phyloP scores from a whole-genome alignment of 371 early-diverging fungal genomes.

The Homolaphlyctis polyrhiza region DNA sequence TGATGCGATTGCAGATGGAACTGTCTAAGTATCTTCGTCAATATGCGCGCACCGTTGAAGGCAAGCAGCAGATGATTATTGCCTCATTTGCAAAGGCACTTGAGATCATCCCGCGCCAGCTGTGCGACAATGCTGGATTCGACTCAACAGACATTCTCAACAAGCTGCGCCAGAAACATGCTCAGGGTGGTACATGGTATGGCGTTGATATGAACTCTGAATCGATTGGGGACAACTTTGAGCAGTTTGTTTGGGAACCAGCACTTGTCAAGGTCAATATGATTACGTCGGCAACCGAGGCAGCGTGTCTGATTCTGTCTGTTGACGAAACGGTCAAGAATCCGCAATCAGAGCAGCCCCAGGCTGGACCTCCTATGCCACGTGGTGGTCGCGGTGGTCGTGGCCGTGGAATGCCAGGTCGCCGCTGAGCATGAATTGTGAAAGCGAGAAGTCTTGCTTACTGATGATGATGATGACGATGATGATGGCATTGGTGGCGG shows the following conservation, averaged over 20 bases:
- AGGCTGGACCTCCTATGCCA: slow-evolving; percentile 12
- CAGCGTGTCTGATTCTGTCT: slow-evolving; percentile 91
- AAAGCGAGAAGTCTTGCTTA: no score
- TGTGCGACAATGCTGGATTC: slow-evolving; percentile 99
- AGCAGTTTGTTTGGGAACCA: slow-evolving; percentile 99
- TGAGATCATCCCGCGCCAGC: slow-evolving; percentile 98
- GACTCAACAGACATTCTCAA: slow-evolving; percentile 98
- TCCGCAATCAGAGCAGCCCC: slow-evolving; percentile 49
- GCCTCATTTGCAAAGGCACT: slow-evolving; percentile 96
- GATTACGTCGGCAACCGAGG: slow-evolving; percentile 93
- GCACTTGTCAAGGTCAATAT: slow-evolving; percentile 98
- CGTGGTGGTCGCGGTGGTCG: slow-evolving; percentile 16
- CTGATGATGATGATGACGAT: slow-evolving; percentile 59
- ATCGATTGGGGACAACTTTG: slow-evolving; percentile 85
- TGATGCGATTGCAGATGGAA: slow-evolving; percentile 75
- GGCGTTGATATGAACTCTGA: slow-evolving; percentile 94
- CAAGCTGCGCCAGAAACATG: slow-evolving; percentile 94
- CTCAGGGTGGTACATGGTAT: slow-evolving; percentile 79
- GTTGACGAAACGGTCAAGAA: slow-evolving; percentile 94
- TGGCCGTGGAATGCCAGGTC: slow-evolving; percentile 17
- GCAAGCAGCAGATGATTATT: slow-evolving; percentile 96
- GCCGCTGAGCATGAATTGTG: no score
- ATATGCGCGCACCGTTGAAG: slow-evolving; percentile 84
- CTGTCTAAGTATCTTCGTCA: slow-evolving; percentile 92
- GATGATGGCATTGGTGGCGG: slow-evolving; percentile 47